These are phyloP conservation scores for Rosa rugosa DNA, from an alignment of 306 rosid species.

Conservation along the genomic window DNA sequence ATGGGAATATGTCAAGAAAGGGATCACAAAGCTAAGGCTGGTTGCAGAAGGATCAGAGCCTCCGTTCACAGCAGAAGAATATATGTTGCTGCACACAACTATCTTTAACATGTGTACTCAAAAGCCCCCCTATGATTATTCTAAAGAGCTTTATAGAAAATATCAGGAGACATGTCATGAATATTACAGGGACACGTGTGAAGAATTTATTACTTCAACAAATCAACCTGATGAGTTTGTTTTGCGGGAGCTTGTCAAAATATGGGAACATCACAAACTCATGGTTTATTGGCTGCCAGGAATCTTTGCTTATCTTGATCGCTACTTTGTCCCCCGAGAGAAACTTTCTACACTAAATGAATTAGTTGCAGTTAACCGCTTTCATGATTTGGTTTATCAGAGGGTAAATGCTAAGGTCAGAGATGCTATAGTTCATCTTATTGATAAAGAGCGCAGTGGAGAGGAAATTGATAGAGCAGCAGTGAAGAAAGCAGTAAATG, in stretches of 20 bases:
- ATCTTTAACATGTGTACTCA: constrained; percentile 49
- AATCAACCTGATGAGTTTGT: constrained; percentile 57
- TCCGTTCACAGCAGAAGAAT: neutral
- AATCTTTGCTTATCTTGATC: constrained; percentile 35
- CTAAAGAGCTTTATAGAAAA: constrained; percentile 33
- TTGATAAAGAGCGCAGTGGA: constrained; percentile 62
- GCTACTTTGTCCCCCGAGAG: constrained; percentile 31
- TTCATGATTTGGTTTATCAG: constrained; percentile 24
- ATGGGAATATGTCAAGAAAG: neutral
- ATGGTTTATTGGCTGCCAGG: constrained; percentile 35
- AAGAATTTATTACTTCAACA: constrained; percentile 25
- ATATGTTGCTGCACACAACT: constrained; percentile 12
- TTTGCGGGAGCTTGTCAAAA: constrained; percentile 55
- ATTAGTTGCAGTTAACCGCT: constrained; percentile 26
- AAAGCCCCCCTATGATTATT: constrained; percentile 33
- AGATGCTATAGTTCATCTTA: constrained; percentile 43
- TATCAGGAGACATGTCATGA: constrained; percentile 14
- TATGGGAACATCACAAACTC: constrained; percentile 49
- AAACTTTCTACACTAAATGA: constrained; percentile 29
- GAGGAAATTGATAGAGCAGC: constrained; percentile 58
- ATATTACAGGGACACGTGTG: constrained; percentile 25
- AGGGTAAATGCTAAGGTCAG: constrained; percentile 36
- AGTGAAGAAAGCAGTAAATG: constrained; percentile 50
- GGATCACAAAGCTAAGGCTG: constrained; percentile 32
- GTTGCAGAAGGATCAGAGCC: neutral